A percentile compares a stretch with the other conserved stretches of the same genome.
Evolutionary conservation across 2,329 filamentous ascomycete genomes (phyloP).

Genomic region (Ophiocordyceps camponoti-leonardi): DNA sequence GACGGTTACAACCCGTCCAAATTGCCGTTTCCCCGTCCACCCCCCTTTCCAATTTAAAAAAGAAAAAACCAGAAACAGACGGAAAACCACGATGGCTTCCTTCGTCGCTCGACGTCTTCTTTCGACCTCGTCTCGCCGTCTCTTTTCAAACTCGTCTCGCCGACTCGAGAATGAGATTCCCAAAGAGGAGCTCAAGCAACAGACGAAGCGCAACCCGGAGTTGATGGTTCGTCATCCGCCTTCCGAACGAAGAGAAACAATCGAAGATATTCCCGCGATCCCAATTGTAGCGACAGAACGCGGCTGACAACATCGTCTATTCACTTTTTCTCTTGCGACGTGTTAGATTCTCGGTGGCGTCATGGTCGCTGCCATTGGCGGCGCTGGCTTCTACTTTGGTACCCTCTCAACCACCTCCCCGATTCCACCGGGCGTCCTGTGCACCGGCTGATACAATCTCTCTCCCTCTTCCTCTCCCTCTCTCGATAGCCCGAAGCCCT

Average conservation of each 20-base stretch:
- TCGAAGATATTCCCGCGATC: no score
- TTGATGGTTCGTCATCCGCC: conserved; percentile 21
- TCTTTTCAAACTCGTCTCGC: conserved; percentile 36
- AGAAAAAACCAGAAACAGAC: no score
- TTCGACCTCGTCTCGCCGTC: conserved; percentile 35
- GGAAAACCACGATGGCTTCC: conserved; percentile 35
- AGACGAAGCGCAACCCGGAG: conserved; percentile 38
- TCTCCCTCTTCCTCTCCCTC: neutral
- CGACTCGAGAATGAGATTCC: conserved; percentile 23
- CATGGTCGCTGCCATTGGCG: conserved; percentile 75
- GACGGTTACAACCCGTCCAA: neutral
- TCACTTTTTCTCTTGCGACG: neutral
- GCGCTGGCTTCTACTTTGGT: conserved; percentile 85
- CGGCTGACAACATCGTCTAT: neutral
- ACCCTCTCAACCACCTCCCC: conserved; percentile 10
- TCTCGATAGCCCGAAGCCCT: conserved; percentile 34
- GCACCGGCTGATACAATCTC: neutral
- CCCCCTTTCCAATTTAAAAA: conserved; percentile 3
- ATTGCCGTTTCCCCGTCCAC: neutral
- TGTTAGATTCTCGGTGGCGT: conserved; percentile 74
- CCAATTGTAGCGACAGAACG: neutral
- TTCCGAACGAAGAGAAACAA: no score
- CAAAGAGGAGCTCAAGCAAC: conserved; percentile 33
- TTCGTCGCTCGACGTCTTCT: conserved; percentile 38
- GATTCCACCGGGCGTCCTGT: conserved; percentile 26